phyloP scores from a whole-genome alignment of 805 yeast species.

The Starmerella floris region DNA sequence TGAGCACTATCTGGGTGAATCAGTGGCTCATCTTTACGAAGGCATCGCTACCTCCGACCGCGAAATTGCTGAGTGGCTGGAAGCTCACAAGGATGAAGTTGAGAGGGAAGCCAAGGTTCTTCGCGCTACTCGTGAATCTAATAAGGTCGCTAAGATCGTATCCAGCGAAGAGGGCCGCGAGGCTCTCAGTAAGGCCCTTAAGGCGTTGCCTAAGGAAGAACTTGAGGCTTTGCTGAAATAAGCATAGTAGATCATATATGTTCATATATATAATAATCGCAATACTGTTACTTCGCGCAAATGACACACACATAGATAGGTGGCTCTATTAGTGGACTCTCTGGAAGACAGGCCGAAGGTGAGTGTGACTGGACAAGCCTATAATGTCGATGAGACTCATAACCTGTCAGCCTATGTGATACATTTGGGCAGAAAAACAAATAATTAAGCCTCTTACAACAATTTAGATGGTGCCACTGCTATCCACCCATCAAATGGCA shows the following conservation, averaged over 20 bases:
- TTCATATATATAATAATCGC: neutral
- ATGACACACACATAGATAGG: too few species aligned
- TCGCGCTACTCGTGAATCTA: conserved; percentile 5
- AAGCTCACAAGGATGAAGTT: conserved; percentile 12
- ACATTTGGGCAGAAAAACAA: too few species aligned
- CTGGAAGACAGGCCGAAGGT: too few species aligned
- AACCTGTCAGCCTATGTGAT: too few species aligned
- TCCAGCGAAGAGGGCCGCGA: conserved; percentile 13
- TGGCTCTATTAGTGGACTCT: too few species aligned
- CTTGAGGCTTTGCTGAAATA: conserved; percentile 25
- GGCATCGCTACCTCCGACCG: conserved; percentile 56
- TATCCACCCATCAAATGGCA: too few species aligned
- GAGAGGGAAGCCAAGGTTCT: conserved; percentile 4
- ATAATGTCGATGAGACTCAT: too few species aligned
- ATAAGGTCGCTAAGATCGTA: conserved; percentile 6
- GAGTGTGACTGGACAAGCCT: too few species aligned
- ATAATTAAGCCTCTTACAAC: too few species aligned
- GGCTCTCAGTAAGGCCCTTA: conserved; percentile 25
- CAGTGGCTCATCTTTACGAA: conserved; percentile 9
- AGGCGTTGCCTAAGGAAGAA: conserved; percentile 25
- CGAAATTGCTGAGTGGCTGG: conserved; percentile 59
- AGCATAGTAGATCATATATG: too few species aligned
- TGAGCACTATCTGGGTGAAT: conserved; percentile 60
- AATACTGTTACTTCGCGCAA: neutral
- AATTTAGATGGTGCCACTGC: too few species aligned